Percentiles rank a stretch among this genome's conserved stretches.
Evolutionary conservation across 768 basidiomycete genomes (phyloP).

Genomic region (Suillus placidus): DNA sequence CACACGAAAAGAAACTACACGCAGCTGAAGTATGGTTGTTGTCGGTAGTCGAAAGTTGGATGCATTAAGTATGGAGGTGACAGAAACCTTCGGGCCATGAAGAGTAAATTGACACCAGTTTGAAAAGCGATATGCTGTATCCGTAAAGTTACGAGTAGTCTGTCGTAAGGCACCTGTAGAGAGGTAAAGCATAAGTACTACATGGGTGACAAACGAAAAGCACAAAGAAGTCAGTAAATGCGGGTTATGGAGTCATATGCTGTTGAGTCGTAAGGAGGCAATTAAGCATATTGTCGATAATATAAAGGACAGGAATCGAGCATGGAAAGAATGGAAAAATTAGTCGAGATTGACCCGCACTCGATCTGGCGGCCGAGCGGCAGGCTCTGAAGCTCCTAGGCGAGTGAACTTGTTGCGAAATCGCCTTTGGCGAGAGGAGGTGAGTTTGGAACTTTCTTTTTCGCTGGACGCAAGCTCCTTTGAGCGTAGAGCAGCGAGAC

Average conservation of each 20-base stretch:
- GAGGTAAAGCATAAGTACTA: slow-evolving; percentile 8
- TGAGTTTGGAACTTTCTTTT: slow-evolving; percentile 4
- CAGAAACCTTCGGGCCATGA: background rate
- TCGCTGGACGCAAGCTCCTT: slow-evolving; percentile 28
- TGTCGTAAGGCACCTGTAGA: slow-evolving; percentile 6
- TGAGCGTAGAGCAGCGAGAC: slow-evolving; percentile 27
- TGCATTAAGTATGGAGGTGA: background rate
- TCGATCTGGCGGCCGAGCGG: slow-evolving; percentile 36
- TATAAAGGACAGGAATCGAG: slow-evolving; percentile 6
- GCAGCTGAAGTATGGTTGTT: background rate
- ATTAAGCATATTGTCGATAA: slow-evolving; percentile 2
- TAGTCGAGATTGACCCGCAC: slow-evolving; percentile 39
- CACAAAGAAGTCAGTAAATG: slow-evolving; percentile 8
- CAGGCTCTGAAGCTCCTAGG: slow-evolving; percentile 30
- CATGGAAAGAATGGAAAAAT: slow-evolving; percentile 23
- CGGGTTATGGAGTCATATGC: background rate
- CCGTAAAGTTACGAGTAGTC: slow-evolving; percentile 2
- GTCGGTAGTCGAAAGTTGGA: background rate
- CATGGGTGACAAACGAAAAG: background rate
- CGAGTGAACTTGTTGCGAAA: slow-evolving; percentile 33
- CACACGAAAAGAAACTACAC: background rate
- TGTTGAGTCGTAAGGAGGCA: background rate
- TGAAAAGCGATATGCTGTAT: slow-evolving; percentile 4
- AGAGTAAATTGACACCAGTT: background rate
- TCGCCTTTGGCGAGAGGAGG: slow-evolving; percentile 27